phyloP scores from a whole-genome alignment of 768 basidiomycete species.

The Lentinula sp. region DNA sequence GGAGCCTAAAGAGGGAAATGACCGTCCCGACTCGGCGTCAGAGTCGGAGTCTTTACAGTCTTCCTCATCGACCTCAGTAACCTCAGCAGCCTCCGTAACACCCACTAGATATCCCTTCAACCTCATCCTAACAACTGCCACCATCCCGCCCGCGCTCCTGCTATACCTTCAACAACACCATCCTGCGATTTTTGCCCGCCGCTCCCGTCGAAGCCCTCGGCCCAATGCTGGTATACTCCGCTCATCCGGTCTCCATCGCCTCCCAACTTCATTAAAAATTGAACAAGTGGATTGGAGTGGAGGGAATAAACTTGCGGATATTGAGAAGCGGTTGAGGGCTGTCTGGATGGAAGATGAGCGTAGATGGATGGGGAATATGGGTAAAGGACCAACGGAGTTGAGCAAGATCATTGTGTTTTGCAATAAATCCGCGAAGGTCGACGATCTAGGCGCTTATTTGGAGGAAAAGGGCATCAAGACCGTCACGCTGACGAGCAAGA shows the following conservation, averaged over 20 bases:
- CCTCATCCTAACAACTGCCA: slow-evolving; percentile 78
- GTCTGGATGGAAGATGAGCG: slow-evolving; percentile 65
- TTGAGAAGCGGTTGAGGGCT: slow-evolving; percentile 64
- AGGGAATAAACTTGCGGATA: slow-evolving; percentile 76
- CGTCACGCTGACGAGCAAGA: slow-evolving; percentile 59
- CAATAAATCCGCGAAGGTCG: slow-evolving; percentile 68
- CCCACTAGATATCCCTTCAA: slow-evolving; percentile 68
- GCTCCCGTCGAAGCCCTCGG: neutral
- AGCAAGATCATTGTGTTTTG: slow-evolving; percentile 80
- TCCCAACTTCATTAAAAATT: slow-evolving; percentile 63
- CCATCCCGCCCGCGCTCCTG: slow-evolving; percentile 74
- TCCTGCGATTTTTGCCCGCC: slow-evolving; percentile 48
- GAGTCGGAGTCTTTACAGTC: neutral
- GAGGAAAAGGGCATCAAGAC: slow-evolving; percentile 54
- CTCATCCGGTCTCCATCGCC: slow-evolving; percentile 73
- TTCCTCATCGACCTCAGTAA: slow-evolving; percentile 8
- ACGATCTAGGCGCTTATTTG: slow-evolving; percentile 54
- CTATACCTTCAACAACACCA: slow-evolving; percentile 58
- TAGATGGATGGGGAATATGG: slow-evolving; percentile 2
- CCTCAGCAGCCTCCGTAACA: neutral
- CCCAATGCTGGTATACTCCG: slow-evolving; percentile 34
- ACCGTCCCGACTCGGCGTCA: neutral
- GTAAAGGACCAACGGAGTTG: slow-evolving; percentile 23
- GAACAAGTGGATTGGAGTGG: slow-evolving; percentile 75
- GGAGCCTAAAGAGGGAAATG: neutral